Percentiles rank a stretch among this genome's conserved stretches.
Evolutionary conservation across 495 filamentous ascomycete species (phyloP).

Genomic region (Trichoderma asperelloides): DNA sequence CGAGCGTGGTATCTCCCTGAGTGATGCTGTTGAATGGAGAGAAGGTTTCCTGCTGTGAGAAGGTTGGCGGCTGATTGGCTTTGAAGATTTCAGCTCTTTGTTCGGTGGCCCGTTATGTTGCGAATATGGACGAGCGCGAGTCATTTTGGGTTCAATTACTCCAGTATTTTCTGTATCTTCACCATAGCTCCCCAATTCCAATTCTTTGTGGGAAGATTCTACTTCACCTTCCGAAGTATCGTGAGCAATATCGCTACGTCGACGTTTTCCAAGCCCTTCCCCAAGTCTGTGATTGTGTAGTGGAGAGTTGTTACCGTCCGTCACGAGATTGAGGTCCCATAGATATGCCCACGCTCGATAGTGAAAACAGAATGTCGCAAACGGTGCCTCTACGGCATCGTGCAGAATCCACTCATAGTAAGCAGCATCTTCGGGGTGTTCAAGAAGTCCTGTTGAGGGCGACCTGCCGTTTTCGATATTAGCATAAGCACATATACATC

Average conservation of each 20-base stretch:
- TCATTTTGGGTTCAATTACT: too few relatives aligned
- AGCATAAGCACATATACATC: not conserved
- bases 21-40: not conserved
- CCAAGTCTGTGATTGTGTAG: not conserved
- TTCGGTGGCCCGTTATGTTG: too few relatives aligned
- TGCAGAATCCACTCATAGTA: constrained; percentile 39
- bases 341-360: constrained; percentile 39
- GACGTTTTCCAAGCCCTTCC: not conserved
- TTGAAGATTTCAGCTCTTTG: too few relatives aligned
- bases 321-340: constrained; percentile 29
- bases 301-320: not conserved
- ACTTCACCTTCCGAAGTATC: not conserved
- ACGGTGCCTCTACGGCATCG: constrained; percentile 39
- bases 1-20: not conserved
- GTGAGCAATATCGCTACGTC: not conserved
- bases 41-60: not conserved
- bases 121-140: too few relatives aligned
- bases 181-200: too few relatives aligned
- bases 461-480: constrained; percentile 11
- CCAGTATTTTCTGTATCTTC: too few relatives aligned
- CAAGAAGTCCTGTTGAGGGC: constrained; percentile 35
- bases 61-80: too few relatives aligned
- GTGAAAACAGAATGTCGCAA: constrained; percentile 38
- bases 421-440: constrained; percentile 36
- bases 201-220: too few relatives aligned